Percentiles rank a stretch among this genome's conserved stretches.
Conservation (phyloP, 78 protist species). For the slime mould (Dictyostelium discoideum) region dicty_2.7 NC_007090.3:2177001-2177500, state of each 20-base stretch:
- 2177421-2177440: conserved; percentile 25
- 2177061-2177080: neutral
- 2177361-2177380: neutral
- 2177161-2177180: neutral
- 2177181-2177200: conserved; percentile 22
- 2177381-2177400: neutral
- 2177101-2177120: neutral
- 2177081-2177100: neutral
- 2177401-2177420: neutral
- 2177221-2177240: conserved; percentile 1
- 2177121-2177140: neutral
- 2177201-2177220: conserved; percentile 45
- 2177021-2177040: neutral
- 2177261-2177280: neutral
- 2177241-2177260: neutral
- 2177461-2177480: conserved; percentile 23
- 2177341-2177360: conserved; percentile 4
- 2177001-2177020: neutral
- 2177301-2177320: neutral
- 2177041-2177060: no score
- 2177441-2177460: neutral
- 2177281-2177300: neutral
- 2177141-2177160: no score
- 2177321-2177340: neutral
- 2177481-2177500: conserved; percentile 21